These are phyloP conservation scores for Colletotrichum zoysiae DNA, from an alignment of 2,329 filamentous ascomycete species.

Conservation along the genomic window DNA sequence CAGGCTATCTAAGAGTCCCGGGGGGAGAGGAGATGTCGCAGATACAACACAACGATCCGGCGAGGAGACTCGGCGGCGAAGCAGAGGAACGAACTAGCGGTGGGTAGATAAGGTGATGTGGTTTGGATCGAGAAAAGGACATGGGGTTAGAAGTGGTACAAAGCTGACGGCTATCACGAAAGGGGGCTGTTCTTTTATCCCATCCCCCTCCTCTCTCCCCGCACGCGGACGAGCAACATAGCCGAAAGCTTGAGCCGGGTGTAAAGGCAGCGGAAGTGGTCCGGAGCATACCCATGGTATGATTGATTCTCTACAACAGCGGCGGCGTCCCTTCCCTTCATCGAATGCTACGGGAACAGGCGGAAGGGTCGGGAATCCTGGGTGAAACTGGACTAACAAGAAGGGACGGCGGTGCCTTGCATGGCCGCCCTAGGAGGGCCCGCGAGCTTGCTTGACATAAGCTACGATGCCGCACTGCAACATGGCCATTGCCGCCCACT, in stretches of 20 bases:
- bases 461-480: neutral
- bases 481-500: slow-evolving; percentile 2
- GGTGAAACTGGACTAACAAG: slow-evolving; percentile 15
- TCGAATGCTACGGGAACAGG: neutral
- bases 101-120: neutral
- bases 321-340: neutral
- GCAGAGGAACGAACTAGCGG: neutral
- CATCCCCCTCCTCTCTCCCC: neutral
- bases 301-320: neutral
- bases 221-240: neutral
- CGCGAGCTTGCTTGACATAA: neutral
- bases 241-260: neutral
- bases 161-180: slow-evolving; percentile 11
- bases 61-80: neutral
- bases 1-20: neutral
- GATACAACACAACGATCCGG: neutral
- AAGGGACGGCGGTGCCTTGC: slow-evolving; percentile 26
- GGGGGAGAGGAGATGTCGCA: neutral
- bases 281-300: neutral
- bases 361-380: neutral
- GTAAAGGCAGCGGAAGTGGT: neutral
- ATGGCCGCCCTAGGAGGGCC: slow-evolving; percentile 20
- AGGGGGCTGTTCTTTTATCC: slow-evolving; percentile 24
- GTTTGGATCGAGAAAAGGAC: neutral
- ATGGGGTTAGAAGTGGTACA: neutral